Percentiles rank a stretch among this genome's conserved stretches.
Evolutionary conservation across 1,284 basidiomycete species (phyloP).

Genomic region (Phellinidium pouzarii): DNA sequence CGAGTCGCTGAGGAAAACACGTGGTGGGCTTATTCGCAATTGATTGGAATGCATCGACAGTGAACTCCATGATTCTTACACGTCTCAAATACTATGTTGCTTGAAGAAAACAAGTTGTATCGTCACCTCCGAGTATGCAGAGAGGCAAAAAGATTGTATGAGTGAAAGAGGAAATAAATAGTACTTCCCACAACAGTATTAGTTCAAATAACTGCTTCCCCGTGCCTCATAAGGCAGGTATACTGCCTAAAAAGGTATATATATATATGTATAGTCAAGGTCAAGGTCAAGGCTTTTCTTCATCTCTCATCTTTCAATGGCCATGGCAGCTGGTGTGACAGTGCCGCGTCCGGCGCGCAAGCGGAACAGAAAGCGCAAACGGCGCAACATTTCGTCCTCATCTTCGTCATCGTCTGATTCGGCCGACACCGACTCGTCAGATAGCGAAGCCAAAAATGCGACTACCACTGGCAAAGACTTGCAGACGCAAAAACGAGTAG

Average conservation of each 20-base stretch:
- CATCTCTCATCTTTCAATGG: background rate
- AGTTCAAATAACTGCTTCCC: too few species aligned
- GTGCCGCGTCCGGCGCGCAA: conserved; percentile 21
- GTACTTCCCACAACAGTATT: too few species aligned
- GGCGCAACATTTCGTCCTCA: conserved; percentile 33
- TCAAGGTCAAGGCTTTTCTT: background rate
- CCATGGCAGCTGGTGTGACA: conserved; percentile 1
- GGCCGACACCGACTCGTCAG: conserved; percentile 20
- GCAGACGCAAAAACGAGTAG: conserved; percentile 16
- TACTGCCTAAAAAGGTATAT: too few species aligned
- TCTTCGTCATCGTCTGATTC: conserved; percentile 28
- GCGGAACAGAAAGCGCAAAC: conserved; percentile 35
- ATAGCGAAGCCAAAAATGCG: background rate
- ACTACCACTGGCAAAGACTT: conserved; percentile 16
- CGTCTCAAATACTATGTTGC: background rate
- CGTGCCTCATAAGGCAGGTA: too few species aligned
- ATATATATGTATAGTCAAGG: too few species aligned
- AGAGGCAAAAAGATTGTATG: too few species aligned
- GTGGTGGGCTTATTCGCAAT: conserved; percentile 26
- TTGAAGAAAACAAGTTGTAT: background rate
- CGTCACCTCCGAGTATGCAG: too few species aligned
- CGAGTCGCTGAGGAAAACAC: conserved; percentile 49
- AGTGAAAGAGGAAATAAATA: too few species aligned
- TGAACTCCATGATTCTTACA: background rate
- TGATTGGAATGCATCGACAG: background rate